Base-by-base conservation (phyloP, 805 yeast species). In the Candida sithepensis region DNA sequence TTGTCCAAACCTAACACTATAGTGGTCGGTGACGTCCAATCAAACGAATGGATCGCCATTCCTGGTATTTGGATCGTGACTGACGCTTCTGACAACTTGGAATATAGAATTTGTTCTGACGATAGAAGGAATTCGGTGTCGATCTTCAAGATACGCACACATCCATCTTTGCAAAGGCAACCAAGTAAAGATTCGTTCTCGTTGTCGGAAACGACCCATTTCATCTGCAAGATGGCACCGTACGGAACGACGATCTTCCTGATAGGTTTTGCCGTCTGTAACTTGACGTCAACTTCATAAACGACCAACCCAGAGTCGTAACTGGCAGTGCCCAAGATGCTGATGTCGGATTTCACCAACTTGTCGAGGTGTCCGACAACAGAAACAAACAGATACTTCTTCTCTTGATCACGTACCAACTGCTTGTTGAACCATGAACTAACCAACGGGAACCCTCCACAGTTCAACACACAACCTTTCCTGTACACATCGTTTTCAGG, bases 371-470 rank as follows among this genome's bases (percentile, higher is more conserved):
- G 28, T 8, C 53, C 47, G 10, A 56, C 44, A 5, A 60, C 54
- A 14, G 63, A 57, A 1, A 66, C 63, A 53, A 66, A 64, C 14
- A 66, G 41, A 42, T 55, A 66, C 24, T 52, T 47, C 14, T 51
- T 53, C 42, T 54, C 30, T 22, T 4, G 40, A 2, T 2, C 59
- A 23, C 53, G 45, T 14, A 49, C 40, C 3, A 59, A 45, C 4
- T 43, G 30, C 30, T 52, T 51, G 36, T 60, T 56, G 22, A 56
- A 46, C 66, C 68, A 66, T 20, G 56, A 52, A 10, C 57, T 46
- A 5, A 50, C 43, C 12, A 64, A 20, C 3, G 70, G 67, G 3
- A 59, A 16, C 1, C 69, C 70, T 19, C 70, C 70, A 7, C 64
- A 57, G 42, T 64, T 65, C 2, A 60, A 36, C 2, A 60, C 54